These are phyloP conservation scores for Adansonia digitata DNA, from an alignment of 345 rosid species.

Conservation along the genomic window DNA sequence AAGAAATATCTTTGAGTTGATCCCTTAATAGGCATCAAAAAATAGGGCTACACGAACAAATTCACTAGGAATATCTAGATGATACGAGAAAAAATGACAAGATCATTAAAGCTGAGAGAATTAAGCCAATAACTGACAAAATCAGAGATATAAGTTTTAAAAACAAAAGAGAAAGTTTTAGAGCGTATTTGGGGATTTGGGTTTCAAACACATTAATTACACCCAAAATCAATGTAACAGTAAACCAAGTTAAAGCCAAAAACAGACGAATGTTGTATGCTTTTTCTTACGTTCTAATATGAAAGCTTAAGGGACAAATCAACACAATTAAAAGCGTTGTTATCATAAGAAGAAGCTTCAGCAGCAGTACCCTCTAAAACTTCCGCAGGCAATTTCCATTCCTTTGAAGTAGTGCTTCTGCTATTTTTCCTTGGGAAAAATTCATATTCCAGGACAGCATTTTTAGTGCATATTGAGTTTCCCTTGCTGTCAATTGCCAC, in stretches of 20 bases:
- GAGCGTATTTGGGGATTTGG: conserved; percentile 27
- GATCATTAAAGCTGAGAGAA: conserved; percentile 34
- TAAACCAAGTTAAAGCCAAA: conserved; percentile 6
- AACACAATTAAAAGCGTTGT: conserved; percentile 42
- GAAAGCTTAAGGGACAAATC: conserved; percentile 92
- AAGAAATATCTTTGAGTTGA: not conserved
- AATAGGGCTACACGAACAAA: not conserved
- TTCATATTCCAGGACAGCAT: conserved; percentile 51
- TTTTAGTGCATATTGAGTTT: conserved; percentile 22
- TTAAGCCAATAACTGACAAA: conserved; percentile 26
- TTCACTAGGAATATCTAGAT: conserved; percentile 11
- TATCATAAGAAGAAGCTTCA: conserved; percentile 33
- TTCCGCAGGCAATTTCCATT: conserved; percentile 31
- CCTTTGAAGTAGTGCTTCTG: conserved; percentile 33
- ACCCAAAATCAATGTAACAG: conserved; percentile 14
- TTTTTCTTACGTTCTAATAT: too few species aligned
- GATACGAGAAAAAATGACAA: conserved; percentile 11
- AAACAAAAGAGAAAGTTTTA: conserved; percentile 32
- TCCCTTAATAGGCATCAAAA: not conserved
- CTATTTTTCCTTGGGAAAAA: conserved; percentile 57
- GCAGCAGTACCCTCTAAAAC: conserved; percentile 25
- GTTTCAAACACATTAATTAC: conserved; percentile 3
- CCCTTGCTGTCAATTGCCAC: conserved; percentile 32
- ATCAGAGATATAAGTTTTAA: too few species aligned
- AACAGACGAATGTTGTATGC: conserved; percentile 16